Percentiles rank a stretch among this genome's conserved stretches.
phyloP scores from a whole-genome alignment of 73 alveolate genomes.

The Uronychia binucleata region DNA sequence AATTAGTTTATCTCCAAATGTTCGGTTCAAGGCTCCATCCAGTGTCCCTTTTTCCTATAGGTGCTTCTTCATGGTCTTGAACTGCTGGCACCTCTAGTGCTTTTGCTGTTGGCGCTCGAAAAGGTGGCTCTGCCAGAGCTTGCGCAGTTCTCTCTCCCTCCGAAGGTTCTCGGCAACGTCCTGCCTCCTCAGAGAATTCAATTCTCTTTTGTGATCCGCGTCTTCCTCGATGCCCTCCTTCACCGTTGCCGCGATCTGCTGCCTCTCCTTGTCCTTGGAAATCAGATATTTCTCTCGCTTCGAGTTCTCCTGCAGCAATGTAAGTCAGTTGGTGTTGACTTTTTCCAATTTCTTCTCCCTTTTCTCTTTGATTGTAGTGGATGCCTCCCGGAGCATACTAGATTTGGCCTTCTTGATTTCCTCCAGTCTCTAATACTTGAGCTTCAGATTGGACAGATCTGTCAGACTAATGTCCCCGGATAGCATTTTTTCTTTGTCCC shows the following conservation, averaged over 20 bases:
- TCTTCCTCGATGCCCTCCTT: background rate
- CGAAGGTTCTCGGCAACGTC: background rate
- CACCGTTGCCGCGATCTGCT: background rate
- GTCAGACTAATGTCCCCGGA: background rate
- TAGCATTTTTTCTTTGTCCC: background rate
- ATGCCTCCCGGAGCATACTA: background rate
- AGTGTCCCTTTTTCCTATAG: background rate
- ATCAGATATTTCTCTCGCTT: background rate
- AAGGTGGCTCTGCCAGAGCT: background rate
- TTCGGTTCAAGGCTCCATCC: background rate
- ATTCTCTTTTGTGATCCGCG: background rate
- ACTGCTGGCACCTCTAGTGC: background rate
- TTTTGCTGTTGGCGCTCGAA: background rate
- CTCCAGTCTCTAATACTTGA: background rate
- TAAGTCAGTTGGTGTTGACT: background rate
- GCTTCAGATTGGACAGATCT: background rate
- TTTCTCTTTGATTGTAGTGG: background rate
- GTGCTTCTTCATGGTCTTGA: background rate
- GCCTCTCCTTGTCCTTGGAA: background rate
- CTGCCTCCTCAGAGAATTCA: background rate
- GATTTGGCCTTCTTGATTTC: background rate
- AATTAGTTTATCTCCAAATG: background rate
- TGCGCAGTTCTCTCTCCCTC: slow-evolving; percentile 5
- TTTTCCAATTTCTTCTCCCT: background rate
- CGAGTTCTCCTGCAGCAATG: background rate